These are phyloP conservation scores for Hamamelis virginiana DNA, from an alignment of 164 flowering plant species.

Conservation along the genomic window DNA sequence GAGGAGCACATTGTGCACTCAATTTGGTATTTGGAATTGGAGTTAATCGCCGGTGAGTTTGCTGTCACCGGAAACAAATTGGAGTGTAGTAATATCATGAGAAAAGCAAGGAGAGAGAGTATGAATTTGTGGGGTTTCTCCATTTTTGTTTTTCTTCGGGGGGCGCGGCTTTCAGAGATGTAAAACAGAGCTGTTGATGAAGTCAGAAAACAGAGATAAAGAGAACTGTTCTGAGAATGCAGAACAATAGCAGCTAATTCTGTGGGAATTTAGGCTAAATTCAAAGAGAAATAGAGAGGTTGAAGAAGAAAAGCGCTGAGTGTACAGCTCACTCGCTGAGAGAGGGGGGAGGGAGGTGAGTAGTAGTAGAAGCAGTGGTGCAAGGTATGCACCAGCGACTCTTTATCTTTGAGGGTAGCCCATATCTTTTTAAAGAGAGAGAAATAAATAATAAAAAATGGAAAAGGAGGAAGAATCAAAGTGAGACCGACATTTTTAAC, in stretches of 20 bases:
- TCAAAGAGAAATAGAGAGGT: too few relatives aligned
- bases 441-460: background rate
- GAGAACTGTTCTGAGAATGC: too few relatives aligned
- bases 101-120: background rate
- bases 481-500: constrained; percentile 22
- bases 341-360: background rate
- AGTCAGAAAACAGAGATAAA: too few relatives aligned
- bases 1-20: constrained; percentile 75
- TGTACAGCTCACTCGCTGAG: background rate
- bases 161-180: too few relatives aligned
- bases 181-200: too few relatives aligned
- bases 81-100: background rate
- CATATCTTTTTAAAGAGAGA: background rate
- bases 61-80: background rate
- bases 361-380: too few relatives aligned
- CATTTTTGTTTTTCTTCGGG: background rate
- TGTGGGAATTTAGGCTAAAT: too few relatives aligned
- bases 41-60: background rate
- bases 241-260: too few relatives aligned
- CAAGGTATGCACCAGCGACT: background rate
- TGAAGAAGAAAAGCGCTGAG: too few relatives aligned
- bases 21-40: constrained; percentile 42
- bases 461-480: background rate
- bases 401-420: constrained; percentile 17
- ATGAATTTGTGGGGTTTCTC: background rate